Percentiles rank a stretch among this genome's conserved stretches.
phyloP scores from a whole-genome alignment of 257 asterid genomes.

The Catharanthus roseus region DNA sequence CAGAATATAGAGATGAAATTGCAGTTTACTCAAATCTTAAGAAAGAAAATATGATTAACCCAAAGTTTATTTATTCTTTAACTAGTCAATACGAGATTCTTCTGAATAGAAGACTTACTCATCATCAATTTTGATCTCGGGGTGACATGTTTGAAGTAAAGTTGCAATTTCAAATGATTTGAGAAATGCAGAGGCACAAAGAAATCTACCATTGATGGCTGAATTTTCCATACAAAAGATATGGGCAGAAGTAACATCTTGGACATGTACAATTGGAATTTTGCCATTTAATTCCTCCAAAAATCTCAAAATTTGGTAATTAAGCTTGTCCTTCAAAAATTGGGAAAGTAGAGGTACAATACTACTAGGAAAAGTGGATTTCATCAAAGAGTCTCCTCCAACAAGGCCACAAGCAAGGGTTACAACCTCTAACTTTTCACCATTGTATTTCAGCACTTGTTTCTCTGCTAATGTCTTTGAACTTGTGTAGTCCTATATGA shows the following conservation, averaged over 20 bases:
- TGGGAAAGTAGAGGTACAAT: constrained; percentile 22
- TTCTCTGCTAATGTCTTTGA: constrained; percentile 57
- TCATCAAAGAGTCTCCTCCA: constrained; percentile 50
- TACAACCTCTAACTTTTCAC: constrained; percentile 40
- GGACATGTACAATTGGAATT: constrained; percentile 47
- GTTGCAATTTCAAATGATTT: constrained; percentile 45
- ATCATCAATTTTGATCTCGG: constrained; percentile 15
- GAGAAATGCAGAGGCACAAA: constrained; percentile 39
- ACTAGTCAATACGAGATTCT: too few relatives aligned
- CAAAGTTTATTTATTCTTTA: too few relatives aligned
- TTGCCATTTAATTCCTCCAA: constrained; percentile 50
- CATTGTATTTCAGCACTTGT: constrained; percentile 42
- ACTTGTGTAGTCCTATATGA: constrained; percentile 31
- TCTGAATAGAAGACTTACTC: constrained; percentile 14
- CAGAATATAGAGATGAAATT: too few relatives aligned
- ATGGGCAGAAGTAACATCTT: constrained; percentile 51
- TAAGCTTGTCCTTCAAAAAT: constrained; percentile 6
- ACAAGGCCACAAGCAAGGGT: constrained; percentile 54
- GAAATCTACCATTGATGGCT: constrained; percentile 38
- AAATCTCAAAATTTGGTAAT: constrained; percentile 27
- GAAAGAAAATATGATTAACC: too few relatives aligned
- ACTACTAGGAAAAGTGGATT: constrained; percentile 27
- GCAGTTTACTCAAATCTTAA: too few relatives aligned
- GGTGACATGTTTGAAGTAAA: constrained; percentile 21
- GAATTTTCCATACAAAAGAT: constrained; percentile 36